Conservation (phyloP, 164 flowering plant genomes). For the Macadamia tetraphylla region DNA sequence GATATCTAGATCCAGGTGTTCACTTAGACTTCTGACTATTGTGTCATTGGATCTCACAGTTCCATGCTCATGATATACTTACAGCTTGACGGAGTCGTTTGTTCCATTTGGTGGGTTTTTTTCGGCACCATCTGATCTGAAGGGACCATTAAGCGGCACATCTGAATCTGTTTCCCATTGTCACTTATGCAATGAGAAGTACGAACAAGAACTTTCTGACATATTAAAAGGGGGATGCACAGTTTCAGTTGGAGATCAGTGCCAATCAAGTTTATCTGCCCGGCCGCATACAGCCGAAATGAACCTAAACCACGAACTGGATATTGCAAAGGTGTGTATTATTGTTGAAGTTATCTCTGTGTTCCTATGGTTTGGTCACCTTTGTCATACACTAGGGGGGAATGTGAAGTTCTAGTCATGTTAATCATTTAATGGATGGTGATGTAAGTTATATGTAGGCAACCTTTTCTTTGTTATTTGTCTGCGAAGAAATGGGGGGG, state of each 20-base stretch:
- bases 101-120: conserved; percentile 75
- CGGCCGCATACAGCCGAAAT: conserved; percentile 40
- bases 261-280: conserved; percentile 29
- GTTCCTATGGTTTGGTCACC: no score
- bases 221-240: conserved; percentile 28
- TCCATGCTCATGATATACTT: conserved; percentile 44
- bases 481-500: no score
- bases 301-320: conserved; percentile 23
- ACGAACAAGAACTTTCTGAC: conserved; percentile 45
- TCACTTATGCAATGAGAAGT: conserved; percentile 47
- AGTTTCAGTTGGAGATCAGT: conserved; percentile 34
- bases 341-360: conserved; percentile 4
- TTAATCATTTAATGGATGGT: no score
- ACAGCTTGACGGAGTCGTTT: conserved; percentile 83
- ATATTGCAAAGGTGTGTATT: conserved; percentile 32
- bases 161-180: conserved; percentile 27
- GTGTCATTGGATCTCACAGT: conserved; percentile 43
- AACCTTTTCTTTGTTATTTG: no score
- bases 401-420: no score
- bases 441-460: no score
- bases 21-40: conserved; percentile 31
- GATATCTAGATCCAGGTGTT: background rate
- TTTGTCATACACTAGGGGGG: no score
- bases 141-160: conserved; percentile 21
- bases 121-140: conserved; percentile 35